These are phyloP conservation scores for Xylariaceae sp. DNA, from an alignment of 2,329 filamentous ascomycete genomes.

Conservation along the genomic window DNA sequence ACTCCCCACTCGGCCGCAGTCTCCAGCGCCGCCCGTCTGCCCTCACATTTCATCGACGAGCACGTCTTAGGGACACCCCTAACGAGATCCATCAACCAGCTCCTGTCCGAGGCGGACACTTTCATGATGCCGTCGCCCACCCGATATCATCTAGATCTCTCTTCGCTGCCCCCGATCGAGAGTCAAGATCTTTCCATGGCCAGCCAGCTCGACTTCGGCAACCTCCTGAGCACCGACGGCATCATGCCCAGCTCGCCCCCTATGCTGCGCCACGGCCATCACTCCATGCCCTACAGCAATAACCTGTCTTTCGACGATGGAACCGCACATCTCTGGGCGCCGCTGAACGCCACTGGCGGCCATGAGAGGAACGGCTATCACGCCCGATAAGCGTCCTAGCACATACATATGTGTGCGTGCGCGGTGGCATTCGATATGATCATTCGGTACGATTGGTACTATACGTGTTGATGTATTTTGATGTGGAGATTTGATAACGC, in stretches of 20 bases:
- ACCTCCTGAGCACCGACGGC: slow-evolving; percentile 51
- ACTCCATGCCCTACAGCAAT: slow-evolving; percentile 27
- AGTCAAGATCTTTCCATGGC: slow-evolving; percentile 33
- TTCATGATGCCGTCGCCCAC: slow-evolving; percentile 46
- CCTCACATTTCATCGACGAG: slow-evolving; percentile 28
- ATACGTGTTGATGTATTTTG: too few species aligned
- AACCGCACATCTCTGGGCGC: slow-evolving; percentile 1
- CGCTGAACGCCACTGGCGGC: background rate
- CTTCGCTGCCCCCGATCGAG: too few species aligned
- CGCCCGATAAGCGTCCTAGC: too few species aligned
- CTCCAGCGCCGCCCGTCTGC: slow-evolving; percentile 43
- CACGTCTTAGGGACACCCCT: slow-evolving; percentile 27
- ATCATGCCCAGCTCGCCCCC: slow-evolving; percentile 54
- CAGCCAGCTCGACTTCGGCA: slow-evolving; percentile 50
- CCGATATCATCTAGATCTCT: slow-evolving; percentile 48
- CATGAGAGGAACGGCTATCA: background rate
- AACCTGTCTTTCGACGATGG: slow-evolving; percentile 18
- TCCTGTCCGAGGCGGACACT: slow-evolving; percentile 60
- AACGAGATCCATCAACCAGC: slow-evolving; percentile 56
- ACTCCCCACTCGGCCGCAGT: slow-evolving; percentile 41
- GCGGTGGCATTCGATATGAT: too few species aligned
- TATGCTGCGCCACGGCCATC: slow-evolving; percentile 28
- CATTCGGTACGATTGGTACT: too few species aligned
- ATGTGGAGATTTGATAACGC: too few species aligned
- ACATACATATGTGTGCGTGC: too few species aligned